phyloP scores from a whole-genome alignment of 2,329 filamentous ascomycete genomes.

The Beauveria sp. region DNA sequence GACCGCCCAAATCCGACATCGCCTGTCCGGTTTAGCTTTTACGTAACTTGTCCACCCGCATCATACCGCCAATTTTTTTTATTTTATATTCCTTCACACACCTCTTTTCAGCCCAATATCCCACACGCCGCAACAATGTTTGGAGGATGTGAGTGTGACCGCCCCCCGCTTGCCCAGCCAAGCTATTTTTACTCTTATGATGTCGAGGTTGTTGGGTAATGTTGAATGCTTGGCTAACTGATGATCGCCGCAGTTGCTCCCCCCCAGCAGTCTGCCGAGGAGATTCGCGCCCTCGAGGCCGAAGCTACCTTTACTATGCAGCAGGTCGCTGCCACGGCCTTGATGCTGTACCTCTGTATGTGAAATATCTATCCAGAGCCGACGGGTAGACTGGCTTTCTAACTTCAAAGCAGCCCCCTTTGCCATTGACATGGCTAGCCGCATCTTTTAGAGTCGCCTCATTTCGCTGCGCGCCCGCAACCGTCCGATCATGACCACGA shows the following conservation, averaged over 20 bases:
- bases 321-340: conserved; percentile 55
- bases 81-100: not conserved
- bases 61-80: conserved; percentile 3
- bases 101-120: not conserved
- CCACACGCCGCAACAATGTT: conserved; percentile 17
- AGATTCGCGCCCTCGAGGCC: conserved; percentile 62
- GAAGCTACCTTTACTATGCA: conserved; percentile 62
- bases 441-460: conserved; percentile 29
- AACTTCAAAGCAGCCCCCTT: conserved; percentile 43
- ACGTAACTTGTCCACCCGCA: conserved; percentile 6
- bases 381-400: not conserved
- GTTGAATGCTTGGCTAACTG: not conserved
- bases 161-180: not conserved
- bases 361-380: not conserved
- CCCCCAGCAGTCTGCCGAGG: conserved; percentile 60
- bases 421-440: conserved; percentile 44
- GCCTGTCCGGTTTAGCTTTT: not conserved
- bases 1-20: not conserved
- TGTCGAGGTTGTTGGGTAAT: not conserved
- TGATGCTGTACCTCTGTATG: conserved; percentile 72
- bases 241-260: conserved; percentile 46
- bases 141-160: conserved; percentile 32
- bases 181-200: not conserved
- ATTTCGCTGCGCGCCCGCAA: not conserved
- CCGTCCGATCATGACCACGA: not conserved